phyloP scores from a whole-genome alignment of 2,329 filamentous ascomycete genomes.

The Claviceps pusilla region DNA sequence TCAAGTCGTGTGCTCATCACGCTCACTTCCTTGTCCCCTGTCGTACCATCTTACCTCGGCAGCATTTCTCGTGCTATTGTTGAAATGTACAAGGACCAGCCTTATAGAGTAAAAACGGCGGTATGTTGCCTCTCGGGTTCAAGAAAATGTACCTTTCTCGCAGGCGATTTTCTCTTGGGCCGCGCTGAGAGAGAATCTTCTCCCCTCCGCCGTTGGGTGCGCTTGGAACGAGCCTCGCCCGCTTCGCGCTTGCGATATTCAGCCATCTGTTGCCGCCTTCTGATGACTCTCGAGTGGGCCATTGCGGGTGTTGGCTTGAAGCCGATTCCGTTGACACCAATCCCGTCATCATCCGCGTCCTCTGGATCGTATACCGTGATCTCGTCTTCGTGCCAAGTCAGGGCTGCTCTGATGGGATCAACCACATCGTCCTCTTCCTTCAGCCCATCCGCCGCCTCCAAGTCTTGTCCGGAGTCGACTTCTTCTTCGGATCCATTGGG shows the following conservation, averaged over 20 bases:
- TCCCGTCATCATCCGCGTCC: conserved; percentile 52
- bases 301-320: conserved; percentile 50
- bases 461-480: not conserved
- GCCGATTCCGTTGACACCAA: conserved; percentile 52
- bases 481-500: conserved; percentile 8
- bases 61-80: not conserved
- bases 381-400: conserved; percentile 55
- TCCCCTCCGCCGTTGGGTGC: conserved; percentile 35
- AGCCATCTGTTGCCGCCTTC: conserved; percentile 44
- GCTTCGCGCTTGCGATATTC: conserved; percentile 49
- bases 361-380: conserved; percentile 51
- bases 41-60: not conserved
- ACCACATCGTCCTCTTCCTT: conserved; percentile 23
- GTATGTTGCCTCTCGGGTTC: conserved; percentile 22
- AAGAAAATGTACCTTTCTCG: conserved; percentile 25
- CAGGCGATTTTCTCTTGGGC: conserved; percentile 13
- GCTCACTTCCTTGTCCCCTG: not conserved
- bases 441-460: conserved; percentile 1
- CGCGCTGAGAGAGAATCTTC: conserved; percentile 14
- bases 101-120: conserved; percentile 14
- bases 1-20: not conserved
- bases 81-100: not conserved
- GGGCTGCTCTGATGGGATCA: conserved; percentile 40
- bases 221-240: conserved; percentile 40
- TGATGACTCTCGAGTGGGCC: conserved; percentile 40